These are phyloP conservation scores for Ophiocordyceps polyrhachis-furcata DNA, from an alignment of 2,329 filamentous ascomycete genomes.

Conservation along the genomic window DNA sequence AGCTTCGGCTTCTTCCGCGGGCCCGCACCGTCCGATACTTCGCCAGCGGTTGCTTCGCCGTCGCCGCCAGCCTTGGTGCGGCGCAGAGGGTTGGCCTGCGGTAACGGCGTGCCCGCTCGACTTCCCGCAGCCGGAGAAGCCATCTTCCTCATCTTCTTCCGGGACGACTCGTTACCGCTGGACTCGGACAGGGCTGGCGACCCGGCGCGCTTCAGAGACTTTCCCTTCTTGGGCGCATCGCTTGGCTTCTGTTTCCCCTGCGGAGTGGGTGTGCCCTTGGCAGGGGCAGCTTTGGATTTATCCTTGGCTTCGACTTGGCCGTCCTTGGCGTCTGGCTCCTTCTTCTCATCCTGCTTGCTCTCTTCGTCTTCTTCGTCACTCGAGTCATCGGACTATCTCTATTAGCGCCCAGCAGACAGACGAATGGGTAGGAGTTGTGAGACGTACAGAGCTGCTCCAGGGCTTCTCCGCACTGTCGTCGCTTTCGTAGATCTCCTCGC, in stretches of 20 bases:
- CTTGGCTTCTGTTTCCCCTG: conserved; percentile 26
- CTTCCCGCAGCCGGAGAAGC: conserved; percentile 28
- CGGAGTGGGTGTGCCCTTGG: conserved; percentile 47
- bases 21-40: conserved; percentile 38
- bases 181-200: conserved; percentile 80
- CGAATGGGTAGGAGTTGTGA: background rate
- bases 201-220: conserved; percentile 61
- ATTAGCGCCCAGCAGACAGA: conserved; percentile 5
- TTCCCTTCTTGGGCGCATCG: conserved; percentile 28
- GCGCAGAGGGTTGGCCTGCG: conserved; percentile 19
- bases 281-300: conserved; percentile 35
- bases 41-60: conserved; percentile 50
- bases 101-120: conserved; percentile 35
- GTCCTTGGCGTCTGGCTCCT: conserved; percentile 42
- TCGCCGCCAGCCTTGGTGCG: conserved; percentile 29
- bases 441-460: conserved; percentile 19
- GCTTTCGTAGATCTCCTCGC: conserved; percentile 69
- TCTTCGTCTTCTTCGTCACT: conserved; percentile 16
- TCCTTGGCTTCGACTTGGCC: conserved; percentile 31
- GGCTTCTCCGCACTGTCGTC: conserved; percentile 32
- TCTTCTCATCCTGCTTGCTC: conserved; percentile 40
- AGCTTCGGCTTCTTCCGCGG: conserved; percentile 39
- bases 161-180: conserved; percentile 74
- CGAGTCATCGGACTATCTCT: conserved; percentile 26
- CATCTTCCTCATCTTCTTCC: conserved; percentile 58